These are phyloP conservation scores for Dissoconium aciculare DNA, from an alignment of 2,329 filamentous ascomycete genomes.

Conservation along the genomic window DNA sequence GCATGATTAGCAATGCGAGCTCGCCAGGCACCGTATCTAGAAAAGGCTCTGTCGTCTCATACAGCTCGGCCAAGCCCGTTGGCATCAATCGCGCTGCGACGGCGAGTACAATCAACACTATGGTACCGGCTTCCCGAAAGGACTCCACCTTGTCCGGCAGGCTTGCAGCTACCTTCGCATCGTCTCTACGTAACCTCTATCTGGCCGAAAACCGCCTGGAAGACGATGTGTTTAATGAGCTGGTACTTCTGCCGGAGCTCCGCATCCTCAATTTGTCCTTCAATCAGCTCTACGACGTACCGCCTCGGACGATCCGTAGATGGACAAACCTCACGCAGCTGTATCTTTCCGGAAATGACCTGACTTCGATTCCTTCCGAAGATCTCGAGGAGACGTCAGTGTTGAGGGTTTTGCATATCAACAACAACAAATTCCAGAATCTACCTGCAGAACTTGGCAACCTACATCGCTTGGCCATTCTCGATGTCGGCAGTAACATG, in stretches of 20 bases:
- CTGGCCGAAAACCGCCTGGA: conserved; percentile 88
- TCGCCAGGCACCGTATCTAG: conserved; percentile 32
- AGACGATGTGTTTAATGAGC: conserved; percentile 88
- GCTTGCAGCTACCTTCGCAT: conserved; percentile 73
- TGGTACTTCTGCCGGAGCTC: conserved; percentile 67
- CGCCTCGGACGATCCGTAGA: conserved; percentile 69
- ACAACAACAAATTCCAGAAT: conserved; percentile 95
- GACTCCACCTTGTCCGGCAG: conserved; percentile 76
- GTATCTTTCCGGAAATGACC: conserved; percentile 86
- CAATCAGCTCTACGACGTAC: conserved; percentile 86
- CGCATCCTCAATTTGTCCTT: conserved; percentile 86
- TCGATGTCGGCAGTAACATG: conserved; percentile 89
- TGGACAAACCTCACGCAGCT: conserved; percentile 86
- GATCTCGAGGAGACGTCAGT: conserved; percentile 82
- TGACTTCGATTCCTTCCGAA: conserved; percentile 81
- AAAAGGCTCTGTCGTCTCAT: conserved; percentile 73
- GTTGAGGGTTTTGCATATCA: conserved; percentile 82
- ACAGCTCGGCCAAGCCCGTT: conserved; percentile 50
- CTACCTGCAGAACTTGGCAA: conserved; percentile 89
- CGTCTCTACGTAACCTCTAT: conserved; percentile 68
- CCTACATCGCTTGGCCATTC: conserved; percentile 75
- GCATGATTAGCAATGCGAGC: conserved; percentile 47
- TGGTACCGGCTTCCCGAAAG: conserved; percentile 51
- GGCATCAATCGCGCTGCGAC: conserved; percentile 61
- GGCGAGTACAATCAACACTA: conserved; percentile 43